Conservation (phyloP, 352 stramenopile genomes). For the Blastocystis sp. region DNA sequence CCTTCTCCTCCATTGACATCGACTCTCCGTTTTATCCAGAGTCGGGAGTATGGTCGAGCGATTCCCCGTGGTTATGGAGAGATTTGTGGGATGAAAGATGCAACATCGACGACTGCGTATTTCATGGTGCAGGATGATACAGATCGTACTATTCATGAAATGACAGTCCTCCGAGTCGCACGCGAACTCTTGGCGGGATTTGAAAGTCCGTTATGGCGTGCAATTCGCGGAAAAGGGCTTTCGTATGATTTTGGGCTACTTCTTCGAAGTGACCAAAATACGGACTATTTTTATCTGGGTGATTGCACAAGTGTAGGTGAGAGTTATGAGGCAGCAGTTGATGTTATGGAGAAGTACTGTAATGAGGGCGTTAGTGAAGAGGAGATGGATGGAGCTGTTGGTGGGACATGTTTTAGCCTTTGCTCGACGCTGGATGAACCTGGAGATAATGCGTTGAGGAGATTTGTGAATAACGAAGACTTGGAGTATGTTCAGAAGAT, state of each 20-base stretch:
- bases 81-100: slow-evolving; percentile 45
- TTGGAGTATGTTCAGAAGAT: background rate
- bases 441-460: background rate
- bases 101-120: background rate
- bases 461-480: background rate
- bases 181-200: background rate
- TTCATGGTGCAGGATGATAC: background rate
- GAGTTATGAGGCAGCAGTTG: background rate
- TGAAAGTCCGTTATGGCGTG: background rate
- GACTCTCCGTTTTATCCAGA: background rate
- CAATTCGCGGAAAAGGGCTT: slow-evolving; percentile 25
- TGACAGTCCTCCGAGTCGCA: background rate
- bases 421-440: background rate
- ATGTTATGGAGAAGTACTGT: background rate
- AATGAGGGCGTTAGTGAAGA: background rate
- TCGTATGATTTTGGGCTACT: slow-evolving; percentile 1
- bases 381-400: background rate
- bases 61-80: background rate
- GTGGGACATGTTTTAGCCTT: background rate
- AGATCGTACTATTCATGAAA: background rate
- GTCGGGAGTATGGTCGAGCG: background rate
- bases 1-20: background rate
- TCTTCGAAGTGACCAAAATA: background rate
- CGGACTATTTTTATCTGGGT: slow-evolving; percentile 1
- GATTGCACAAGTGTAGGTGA: background rate